phyloP scores from a whole-genome alignment of 164 flowering plant species.

The Magnolia kwangsiensis region DNA sequence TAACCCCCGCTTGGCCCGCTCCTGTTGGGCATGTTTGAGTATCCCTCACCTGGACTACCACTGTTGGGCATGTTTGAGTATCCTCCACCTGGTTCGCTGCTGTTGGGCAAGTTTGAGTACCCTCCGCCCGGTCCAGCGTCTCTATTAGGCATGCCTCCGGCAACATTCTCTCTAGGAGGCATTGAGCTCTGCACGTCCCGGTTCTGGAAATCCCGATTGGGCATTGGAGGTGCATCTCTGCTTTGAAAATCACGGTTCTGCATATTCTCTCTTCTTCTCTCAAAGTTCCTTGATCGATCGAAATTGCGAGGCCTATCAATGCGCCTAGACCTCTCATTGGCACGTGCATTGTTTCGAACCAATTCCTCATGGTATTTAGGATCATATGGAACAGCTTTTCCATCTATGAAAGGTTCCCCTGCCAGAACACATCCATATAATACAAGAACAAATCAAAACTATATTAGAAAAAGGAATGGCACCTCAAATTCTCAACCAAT shows the following conservation, averaged over 20 bases:
- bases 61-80: background rate
- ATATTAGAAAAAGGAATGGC: too few species aligned
- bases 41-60: too few species aligned
- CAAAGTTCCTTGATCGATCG: slow-evolving; percentile 25
- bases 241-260: slow-evolving; percentile 20
- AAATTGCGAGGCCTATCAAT: slow-evolving; percentile 28
- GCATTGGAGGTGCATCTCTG: slow-evolving; percentile 17
- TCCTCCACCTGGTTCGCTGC: background rate
- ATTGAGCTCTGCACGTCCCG: background rate
- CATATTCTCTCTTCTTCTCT: slow-evolving; percentile 28
- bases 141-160: slow-evolving; percentile 19
- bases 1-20: too few species aligned
- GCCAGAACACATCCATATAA: too few species aligned
- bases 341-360: slow-evolving; percentile 29
- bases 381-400: too few species aligned
- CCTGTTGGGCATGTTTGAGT: too few species aligned
- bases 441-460: too few species aligned
- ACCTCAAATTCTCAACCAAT: too few species aligned
- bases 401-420: too few species aligned
- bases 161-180: background rate
- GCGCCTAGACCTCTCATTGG: slow-evolving; percentile 23
- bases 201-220: background rate
- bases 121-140: slow-evolving; percentile 12
- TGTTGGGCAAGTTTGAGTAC: slow-evolving; percentile 19
- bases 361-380: slow-evolving; percentile 47